These are phyloP conservation scores for Wilhelminamyces savonicus DNA, from an alignment of 805 yeast genomes.

Conservation along the genomic window DNA sequence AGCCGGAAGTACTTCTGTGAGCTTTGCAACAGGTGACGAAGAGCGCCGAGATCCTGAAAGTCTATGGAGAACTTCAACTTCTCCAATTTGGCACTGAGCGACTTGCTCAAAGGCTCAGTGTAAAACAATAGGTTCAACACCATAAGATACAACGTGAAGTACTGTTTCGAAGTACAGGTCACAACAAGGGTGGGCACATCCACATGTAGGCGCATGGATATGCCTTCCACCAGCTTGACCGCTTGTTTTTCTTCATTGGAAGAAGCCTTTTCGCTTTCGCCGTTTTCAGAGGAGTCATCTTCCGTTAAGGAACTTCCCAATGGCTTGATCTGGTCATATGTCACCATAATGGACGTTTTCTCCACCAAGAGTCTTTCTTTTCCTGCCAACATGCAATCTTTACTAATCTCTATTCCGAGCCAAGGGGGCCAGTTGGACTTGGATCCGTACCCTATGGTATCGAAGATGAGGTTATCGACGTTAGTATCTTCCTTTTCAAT, in stretches of 20 bases:
- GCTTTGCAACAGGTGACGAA: constrained; percentile 39
- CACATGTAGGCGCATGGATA: constrained; percentile 40
- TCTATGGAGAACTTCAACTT: constrained; percentile 67
- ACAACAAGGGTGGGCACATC: constrained; percentile 68
- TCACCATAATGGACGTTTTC: constrained; percentile 54
- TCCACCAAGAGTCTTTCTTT: constrained; percentile 51
- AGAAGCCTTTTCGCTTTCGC: constrained; percentile 1
- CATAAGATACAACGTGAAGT: constrained; percentile 58
- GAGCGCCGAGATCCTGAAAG: constrained; percentile 49
- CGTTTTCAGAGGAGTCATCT: not conserved
- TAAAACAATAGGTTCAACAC: constrained; percentile 61
- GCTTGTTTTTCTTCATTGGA: not conserved
- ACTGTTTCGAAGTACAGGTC: constrained; percentile 69
- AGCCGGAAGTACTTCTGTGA: constrained; percentile 45
- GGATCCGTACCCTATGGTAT: constrained; percentile 56
- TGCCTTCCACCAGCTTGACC: not conserved
- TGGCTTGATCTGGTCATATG: constrained; percentile 43
- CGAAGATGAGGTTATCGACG: constrained; percentile 38
- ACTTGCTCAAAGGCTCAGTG: constrained; percentile 62
- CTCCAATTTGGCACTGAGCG: constrained; percentile 52
- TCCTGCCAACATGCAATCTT: constrained; percentile 34
- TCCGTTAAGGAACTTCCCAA: constrained; percentile 10
- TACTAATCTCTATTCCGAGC: constrained; percentile 66
- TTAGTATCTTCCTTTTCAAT: constrained; percentile 43
- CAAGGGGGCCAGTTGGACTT: constrained; percentile 80